Evolutionary conservation across 257 asterid species (phyloP), one percentile per base, ranked within the genome.

Genomic region (Osmanthus fragrans): DNA sequence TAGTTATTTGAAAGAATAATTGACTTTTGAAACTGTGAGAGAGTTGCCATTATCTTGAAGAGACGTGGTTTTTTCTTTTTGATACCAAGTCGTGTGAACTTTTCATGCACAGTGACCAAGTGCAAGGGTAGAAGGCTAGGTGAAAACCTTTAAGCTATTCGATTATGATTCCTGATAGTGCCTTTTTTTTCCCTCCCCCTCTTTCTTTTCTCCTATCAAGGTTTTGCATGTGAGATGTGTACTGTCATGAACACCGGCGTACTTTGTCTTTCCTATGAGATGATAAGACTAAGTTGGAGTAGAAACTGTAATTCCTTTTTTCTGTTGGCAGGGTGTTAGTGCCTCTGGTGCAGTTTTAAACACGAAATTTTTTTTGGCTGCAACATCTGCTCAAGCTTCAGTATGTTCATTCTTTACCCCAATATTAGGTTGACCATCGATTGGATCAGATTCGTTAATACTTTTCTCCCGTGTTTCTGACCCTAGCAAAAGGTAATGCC

Each of bases 341-440:
- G 86, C 92, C 78, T 80, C 98, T 76, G 84, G 80, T 88, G 86
- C 92, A 70, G 89, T 82, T 84, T 84, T 89, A 90, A 88, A 88
- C 88, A 65, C 81, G 88, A 96, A 92, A 88, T 86, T 90, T 85
- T 87, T 89, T 78, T 81, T 92, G 88, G 86, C 87, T 79, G 84
- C 93, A 63, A 73, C 92, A 77, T 86, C 94, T 64, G 86, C 87
- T 78, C 96, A 86, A 78, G 86, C 89, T 82, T 84, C 85, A 85
- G 99, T 93, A 93, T 77, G 97, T 84, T 86, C 77, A 56, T 81
- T 74, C 75, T 60, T 40, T 76, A 2, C 19, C 67, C 15, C 51
- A 12, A 42, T 72, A 68, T 67, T 73, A 18, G 42, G 34, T 27
- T 73, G 75, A 60, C 71, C 23, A 29, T 73, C 27, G 11, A 67